phyloP scores from a whole-genome alignment of 2,329 filamentous ascomycete genomes.

The Myriosclerotinia duriaeana region DNA sequence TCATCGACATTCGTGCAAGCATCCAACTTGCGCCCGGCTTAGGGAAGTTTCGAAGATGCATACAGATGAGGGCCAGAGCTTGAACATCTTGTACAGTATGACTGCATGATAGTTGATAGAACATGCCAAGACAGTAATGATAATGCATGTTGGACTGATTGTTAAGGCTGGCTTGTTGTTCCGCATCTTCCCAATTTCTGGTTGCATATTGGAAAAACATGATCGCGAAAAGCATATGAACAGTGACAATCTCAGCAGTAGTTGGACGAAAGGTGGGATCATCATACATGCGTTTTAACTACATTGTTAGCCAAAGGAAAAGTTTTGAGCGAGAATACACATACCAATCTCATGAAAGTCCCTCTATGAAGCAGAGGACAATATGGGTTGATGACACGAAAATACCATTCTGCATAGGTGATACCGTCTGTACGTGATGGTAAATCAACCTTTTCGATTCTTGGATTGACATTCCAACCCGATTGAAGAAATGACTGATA shows the following conservation, averaged over 20 bases:
- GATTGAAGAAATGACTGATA: conserved; percentile 69
- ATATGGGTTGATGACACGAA: conserved; percentile 69
- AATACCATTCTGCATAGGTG: conserved; percentile 72
- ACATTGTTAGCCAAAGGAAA: conserved; percentile 24
- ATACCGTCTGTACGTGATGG: conserved; percentile 65
- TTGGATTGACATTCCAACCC: conserved; percentile 59
- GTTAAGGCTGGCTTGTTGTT: conserved; percentile 56
- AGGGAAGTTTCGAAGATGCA: conserved; percentile 73
- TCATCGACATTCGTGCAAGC: conserved; percentile 63
- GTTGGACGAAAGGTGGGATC: conserved; percentile 63
- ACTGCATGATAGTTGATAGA: conserved; percentile 62
- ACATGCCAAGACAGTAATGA: conserved; percentile 69
- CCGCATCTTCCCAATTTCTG: conserved; percentile 60
- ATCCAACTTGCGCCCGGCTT: conserved; percentile 75
- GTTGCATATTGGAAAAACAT: conserved; percentile 77
- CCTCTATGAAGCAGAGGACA: conserved; percentile 76
- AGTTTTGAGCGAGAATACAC: conserved; percentile 31
- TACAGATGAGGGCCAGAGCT: conserved; percentile 68
- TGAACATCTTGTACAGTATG: conserved; percentile 68
- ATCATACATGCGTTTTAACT: conserved; percentile 68
- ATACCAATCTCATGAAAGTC: conserved; percentile 66
- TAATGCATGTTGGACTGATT: conserved; percentile 74
- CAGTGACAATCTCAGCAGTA: conserved; percentile 63
- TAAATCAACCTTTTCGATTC: conserved; percentile 55
- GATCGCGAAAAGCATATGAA: conserved; percentile 77